Percentiles rank a stretch among this genome's conserved stretches.
Conservation (phyloP, 768 basidiomycete genomes). For the Cystofilobasidium capitatum region DNA sequence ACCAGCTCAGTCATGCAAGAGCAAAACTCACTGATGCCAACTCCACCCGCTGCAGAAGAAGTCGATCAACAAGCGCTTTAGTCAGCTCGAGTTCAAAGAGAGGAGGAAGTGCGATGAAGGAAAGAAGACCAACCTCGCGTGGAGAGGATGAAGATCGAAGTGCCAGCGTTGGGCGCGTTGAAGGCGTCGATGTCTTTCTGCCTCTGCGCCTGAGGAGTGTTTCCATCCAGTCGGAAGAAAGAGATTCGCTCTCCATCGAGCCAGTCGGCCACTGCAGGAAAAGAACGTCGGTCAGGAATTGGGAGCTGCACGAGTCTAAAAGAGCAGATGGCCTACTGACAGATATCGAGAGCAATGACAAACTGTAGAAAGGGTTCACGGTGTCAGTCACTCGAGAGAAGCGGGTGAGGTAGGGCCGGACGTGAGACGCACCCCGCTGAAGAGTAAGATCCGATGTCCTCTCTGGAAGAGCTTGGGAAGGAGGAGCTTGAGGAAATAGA, state of each 20-base stretch:
- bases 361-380: conserved; percentile 50
- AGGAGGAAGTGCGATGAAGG: background rate
- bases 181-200: conserved; percentile 94
- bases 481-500: conserved; percentile 49
- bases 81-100: background rate
- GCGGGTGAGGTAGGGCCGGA: background rate
- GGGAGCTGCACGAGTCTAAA: conserved; percentile 24
- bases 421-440: conserved; percentile 64
- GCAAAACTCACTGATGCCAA: conserved; percentile 51
- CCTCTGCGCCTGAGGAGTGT: conserved; percentile 68
- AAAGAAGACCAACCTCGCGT: conserved; percentile 57
- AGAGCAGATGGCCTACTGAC: conserved; percentile 27
- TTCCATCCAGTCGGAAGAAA: conserved; percentile 55
- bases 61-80: background rate
- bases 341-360: conserved; percentile 69
- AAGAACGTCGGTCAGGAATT: conserved; percentile 49
- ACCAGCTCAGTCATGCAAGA: background rate
- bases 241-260: conserved; percentile 8
- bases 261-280: background rate
- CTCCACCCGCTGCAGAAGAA: conserved; percentile 27
- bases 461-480: conserved; percentile 73
- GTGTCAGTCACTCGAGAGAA: background rate
- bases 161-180: conserved; percentile 74
- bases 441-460: conserved; percentile 80
- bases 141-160: conserved; percentile 83